Percentiles rank a stretch among this genome's conserved stretches.
These are phyloP conservation scores for Verticillium isaacii DNA, from an alignment of 2,329 filamentous ascomycete species.

Conservation along the genomic window DNA sequence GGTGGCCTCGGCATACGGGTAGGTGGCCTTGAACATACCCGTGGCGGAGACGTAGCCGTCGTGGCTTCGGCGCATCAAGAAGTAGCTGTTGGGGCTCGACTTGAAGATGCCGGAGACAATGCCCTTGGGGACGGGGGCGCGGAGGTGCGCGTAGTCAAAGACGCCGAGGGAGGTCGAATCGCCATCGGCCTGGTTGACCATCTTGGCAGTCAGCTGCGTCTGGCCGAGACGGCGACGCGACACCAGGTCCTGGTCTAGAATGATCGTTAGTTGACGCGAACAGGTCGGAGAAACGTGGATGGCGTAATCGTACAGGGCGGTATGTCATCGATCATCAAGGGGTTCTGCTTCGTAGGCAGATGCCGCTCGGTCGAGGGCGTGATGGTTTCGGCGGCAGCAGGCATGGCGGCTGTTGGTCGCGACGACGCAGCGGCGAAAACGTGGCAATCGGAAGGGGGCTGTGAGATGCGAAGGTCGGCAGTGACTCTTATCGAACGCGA, in stretches of 20 bases:
- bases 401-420: slow-evolving; percentile 5
- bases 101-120: slow-evolving; percentile 92
- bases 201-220: slow-evolving; percentile 82
- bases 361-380: slow-evolving; percentile 30
- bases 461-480: not conserved
- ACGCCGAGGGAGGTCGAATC: slow-evolving; percentile 71
- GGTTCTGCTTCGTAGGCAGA: slow-evolving; percentile 60
- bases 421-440: not conserved
- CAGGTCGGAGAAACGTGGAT: not conserved
- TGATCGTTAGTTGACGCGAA: slow-evolving; percentile 5
- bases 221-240: slow-evolving; percentile 84
- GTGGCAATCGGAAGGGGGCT: not conserved
- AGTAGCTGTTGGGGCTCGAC: slow-evolving; percentile 86
- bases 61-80: slow-evolving; percentile 86
- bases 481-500: not conserved
- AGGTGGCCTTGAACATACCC: slow-evolving; percentile 89
- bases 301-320: slow-evolving; percentile 50
- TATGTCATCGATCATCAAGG: slow-evolving; percentile 59
- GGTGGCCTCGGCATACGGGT: slow-evolving; percentile 67
- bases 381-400: slow-evolving; percentile 24
- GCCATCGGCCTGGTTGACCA: slow-evolving; percentile 68
- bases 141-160: slow-evolving; percentile 94
- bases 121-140: slow-evolving; percentile 87
- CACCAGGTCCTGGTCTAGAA: slow-evolving; percentile 67
- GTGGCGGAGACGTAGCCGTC: slow-evolving; percentile 83